Base-by-base conservation (phyloP, 2,329 filamentous ascomycete genomes). In the Phyllosticta citrichinensis region DNA sequence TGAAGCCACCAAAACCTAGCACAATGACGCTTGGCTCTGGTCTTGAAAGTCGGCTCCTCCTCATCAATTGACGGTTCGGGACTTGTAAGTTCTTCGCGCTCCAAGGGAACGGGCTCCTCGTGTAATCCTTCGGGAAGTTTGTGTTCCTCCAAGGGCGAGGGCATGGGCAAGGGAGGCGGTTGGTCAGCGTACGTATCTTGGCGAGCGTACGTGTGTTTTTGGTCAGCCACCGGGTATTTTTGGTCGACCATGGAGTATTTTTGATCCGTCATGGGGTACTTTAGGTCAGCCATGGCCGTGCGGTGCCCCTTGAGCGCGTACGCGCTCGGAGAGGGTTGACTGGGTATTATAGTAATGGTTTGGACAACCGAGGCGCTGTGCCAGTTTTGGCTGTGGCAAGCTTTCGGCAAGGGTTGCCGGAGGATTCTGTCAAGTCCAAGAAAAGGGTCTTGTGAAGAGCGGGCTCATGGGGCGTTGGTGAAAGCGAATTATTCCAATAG, bases 1-100 rank as follows among this genome's bases (percentile, higher is more conserved):
- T 85, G 78, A 64, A 78, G 67, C 84, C 84, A 87, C 85, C 84
- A 87, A 66, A 81, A 85, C 22, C 63, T 66, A 33, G 57, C 60
- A 58, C 66, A 67, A 56, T 69, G 67, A 8, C 62, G 60, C 54
- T 65, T 67, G 47, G 60, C 25, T 58, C 64, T 69, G 10, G 51
- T 22, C 8, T 58, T 59, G 35, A 62, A 58, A n/a, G 61, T 57
- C 50, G 55, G 20, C 17, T 61, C 56, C 55, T 40, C 52, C 50
- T 27, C 55, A 10, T 22, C 24, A 4, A 27, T 17, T 19, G 52
- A 22, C 20, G 52, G 52, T 10, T 19, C 10, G 5, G 40, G 40
- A 8, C 40, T 47, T n/a, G 40, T 47, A 47, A 47, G 17, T 47
- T 47, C 14, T 47, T 47, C 40, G 40, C 14, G 40, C 17, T 47